A percentile compares a stretch with the other conserved stretches of the same genome.
Conservation (phyloP, 2,329 filamentous ascomycete genomes). For the Colletotrichum cereale region DNA sequence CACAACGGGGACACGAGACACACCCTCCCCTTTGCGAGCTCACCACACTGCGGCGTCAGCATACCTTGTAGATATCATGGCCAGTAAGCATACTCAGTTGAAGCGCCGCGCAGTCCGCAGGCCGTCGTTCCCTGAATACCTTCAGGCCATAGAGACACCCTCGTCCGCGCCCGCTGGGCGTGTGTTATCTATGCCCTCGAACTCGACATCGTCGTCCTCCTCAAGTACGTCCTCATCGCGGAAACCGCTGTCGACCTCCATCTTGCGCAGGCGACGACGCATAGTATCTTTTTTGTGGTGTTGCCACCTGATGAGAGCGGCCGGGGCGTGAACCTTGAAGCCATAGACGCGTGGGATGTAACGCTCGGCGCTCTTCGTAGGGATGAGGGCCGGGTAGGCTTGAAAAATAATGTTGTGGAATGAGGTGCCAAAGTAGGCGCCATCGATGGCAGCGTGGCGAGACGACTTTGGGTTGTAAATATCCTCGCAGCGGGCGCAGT, state of each 20-base stretch:
- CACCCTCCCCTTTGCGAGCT: background rate
- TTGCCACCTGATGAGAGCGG: slow-evolving; percentile 93
- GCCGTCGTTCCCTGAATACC: background rate
- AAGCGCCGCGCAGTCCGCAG: background rate
- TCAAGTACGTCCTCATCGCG: slow-evolving; percentile 74
- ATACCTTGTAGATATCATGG: background rate
- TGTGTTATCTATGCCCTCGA: slow-evolving; percentile 52
- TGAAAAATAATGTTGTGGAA: slow-evolving; percentile 99
- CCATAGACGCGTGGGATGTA: slow-evolving; percentile 94
- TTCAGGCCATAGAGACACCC: slow-evolving; percentile 30
- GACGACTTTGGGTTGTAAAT: slow-evolving; percentile 99
- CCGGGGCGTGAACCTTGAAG: slow-evolving; percentile 93
- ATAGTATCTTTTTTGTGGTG: slow-evolving; percentile 83
- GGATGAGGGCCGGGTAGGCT: slow-evolving; percentile 92
- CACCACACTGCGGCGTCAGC: background rate
- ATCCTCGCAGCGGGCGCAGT: slow-evolving; percentile 97
- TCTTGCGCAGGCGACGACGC: slow-evolving; percentile 78
- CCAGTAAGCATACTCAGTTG: background rate
- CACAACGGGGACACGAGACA: background rate
- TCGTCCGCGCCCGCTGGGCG: slow-evolving; percentile 43
- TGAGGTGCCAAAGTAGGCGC: slow-evolving; percentile 96
- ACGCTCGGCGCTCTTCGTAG: slow-evolving; percentile 84
- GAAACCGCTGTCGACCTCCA: slow-evolving; percentile 84
- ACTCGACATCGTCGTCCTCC: slow-evolving; percentile 64
- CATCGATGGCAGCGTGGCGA: slow-evolving; percentile 93